Evolutionary conservation across 2,329 filamentous ascomycete genomes (phyloP).

Genomic region (Penicillium sp.): DNA sequence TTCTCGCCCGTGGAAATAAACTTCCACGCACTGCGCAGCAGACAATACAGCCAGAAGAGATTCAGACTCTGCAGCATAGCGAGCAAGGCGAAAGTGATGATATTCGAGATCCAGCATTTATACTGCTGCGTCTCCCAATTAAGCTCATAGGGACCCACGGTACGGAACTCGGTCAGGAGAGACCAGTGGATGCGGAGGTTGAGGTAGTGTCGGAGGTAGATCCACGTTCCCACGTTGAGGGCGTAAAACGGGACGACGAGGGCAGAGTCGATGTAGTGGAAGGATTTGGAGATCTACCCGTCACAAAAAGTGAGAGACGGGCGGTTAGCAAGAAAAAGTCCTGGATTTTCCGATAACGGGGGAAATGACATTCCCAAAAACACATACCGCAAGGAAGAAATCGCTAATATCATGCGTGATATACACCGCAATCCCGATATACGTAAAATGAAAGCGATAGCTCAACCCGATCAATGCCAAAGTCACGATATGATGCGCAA

Average conservation of each 20-base stretch:
- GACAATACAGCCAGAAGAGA: conserved; percentile 47
- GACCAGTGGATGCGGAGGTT: conserved; percentile 48
- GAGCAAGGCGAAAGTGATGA: conserved; percentile 45
- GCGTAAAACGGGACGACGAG: conserved; percentile 79
- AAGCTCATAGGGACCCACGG: conserved; percentile 46
- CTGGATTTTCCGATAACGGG: not conserved
- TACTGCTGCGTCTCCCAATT: conserved; percentile 51
- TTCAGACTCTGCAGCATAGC: conserved; percentile 46
- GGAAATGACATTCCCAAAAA: no score
- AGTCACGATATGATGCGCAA: conserved; percentile 85
- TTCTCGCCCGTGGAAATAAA: conserved; percentile 38
- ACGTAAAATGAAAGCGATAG: conserved; percentile 93
- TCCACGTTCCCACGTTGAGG: conserved; percentile 77
- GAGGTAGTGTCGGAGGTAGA: conserved; percentile 79
- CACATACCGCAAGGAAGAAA: conserved; percentile 80
- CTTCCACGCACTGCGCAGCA: conserved; percentile 42
- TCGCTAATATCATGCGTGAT: conserved; percentile 91
- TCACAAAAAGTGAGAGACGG: not conserved
- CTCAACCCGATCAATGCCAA: conserved; percentile 77
- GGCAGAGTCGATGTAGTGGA: conserved; percentile 81
- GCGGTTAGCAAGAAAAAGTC: not conserved
- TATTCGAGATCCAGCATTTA: conserved; percentile 48
- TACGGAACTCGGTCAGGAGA: conserved; percentile 45
- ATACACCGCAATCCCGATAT: conserved; percentile 87
- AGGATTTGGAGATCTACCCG: conserved; percentile 75